These are phyloP conservation scores for Leishmania braziliensis DNA, from an alignment of 208 protist species.

Conservation along the genomic window DNA sequence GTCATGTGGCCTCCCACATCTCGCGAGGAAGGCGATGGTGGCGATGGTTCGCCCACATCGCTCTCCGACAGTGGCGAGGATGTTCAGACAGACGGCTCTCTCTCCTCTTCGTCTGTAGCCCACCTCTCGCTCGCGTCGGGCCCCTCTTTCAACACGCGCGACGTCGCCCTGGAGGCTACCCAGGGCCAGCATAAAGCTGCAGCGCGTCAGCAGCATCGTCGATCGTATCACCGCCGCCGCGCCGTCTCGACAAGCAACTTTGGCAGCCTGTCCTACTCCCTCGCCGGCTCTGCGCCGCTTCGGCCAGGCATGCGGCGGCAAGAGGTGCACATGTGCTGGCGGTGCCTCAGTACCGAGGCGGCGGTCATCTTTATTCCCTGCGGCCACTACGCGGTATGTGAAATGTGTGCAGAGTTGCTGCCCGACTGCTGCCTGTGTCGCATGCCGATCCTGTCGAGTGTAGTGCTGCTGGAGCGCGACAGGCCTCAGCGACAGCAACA, in stretches of 20 bases:
- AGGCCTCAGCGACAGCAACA: slow-evolving; percentile 10
- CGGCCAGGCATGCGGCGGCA: slow-evolving; percentile 51
- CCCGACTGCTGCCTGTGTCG: slow-evolving; percentile 65
- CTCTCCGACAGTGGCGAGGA: slow-evolving; percentile 19
- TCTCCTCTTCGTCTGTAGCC: slow-evolving; percentile 2
- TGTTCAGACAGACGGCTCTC: neutral
- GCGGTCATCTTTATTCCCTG: slow-evolving; percentile 66
- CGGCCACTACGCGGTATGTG: slow-evolving; percentile 69
- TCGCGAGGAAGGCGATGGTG: neutral
- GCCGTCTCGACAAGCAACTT: slow-evolving; percentile 51
- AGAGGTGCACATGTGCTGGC: slow-evolving; percentile 75
- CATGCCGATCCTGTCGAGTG: slow-evolving; percentile 44
- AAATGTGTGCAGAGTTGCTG: slow-evolving; percentile 44
- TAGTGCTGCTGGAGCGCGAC: slow-evolving; percentile 38
- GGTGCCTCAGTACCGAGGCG: slow-evolving; percentile 68
- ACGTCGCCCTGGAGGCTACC: slow-evolving; percentile 20
- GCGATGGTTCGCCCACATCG: neutral
- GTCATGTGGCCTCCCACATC: slow-evolving; percentile 22
- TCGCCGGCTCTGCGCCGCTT: slow-evolving; percentile 34
- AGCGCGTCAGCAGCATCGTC: slow-evolving; percentile 19
- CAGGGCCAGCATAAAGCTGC: slow-evolving; percentile 21
- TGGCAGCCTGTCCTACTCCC: slow-evolving; percentile 48
- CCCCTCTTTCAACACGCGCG: slow-evolving; percentile 9
- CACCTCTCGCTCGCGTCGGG: slow-evolving; percentile 10
- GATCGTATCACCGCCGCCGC: slow-evolving; percentile 20